These are phyloP conservation scores for Ascosphaera aggregata DNA, from an alignment of 2,329 filamentous ascomycete genomes.

Conservation along the genomic window DNA sequence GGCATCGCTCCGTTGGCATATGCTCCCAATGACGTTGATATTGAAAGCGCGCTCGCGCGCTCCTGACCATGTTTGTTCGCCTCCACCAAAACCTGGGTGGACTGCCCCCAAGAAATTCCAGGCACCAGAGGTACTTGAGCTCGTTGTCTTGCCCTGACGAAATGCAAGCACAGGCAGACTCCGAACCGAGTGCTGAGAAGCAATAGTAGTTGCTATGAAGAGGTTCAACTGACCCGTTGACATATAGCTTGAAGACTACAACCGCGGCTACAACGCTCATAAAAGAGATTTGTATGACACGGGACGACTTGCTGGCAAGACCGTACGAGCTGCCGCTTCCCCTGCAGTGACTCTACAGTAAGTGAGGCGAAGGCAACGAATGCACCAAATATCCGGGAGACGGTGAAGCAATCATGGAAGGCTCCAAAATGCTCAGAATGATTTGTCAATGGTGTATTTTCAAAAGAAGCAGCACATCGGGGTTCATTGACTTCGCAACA, in stretches of 20 bases:
- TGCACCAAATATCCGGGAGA: constrained; percentile 16
- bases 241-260: constrained; percentile 30
- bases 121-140: constrained; percentile 29
- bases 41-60: constrained; percentile 28
- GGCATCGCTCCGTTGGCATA: constrained; percentile 33
- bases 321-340: constrained; percentile 22
- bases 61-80: constrained; percentile 25
- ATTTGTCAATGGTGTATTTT: constrained; percentile 16
- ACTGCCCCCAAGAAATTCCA: constrained; percentile 25
- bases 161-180: constrained; percentile 27
- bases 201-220: constrained; percentile 27
- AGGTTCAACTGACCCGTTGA: constrained; percentile 27
- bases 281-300: constrained; percentile 19
- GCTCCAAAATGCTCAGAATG: constrained; percentile 20
- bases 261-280: constrained; percentile 26
- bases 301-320: constrained; percentile 16
- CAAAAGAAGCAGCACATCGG: constrained; percentile 13
- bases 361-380: constrained; percentile 20
- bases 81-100: constrained; percentile 32
- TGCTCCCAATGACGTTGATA: constrained; percentile 21
- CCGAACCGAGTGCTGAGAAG: constrained; percentile 14
- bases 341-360: constrained; percentile 26
- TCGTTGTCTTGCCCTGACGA: constrained; percentile 28
- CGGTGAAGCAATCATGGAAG: constrained; percentile 19
- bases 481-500: constrained; percentile 18